Evolutionary conservation across 805 yeast genomes (phyloP), one percentile per base, ranked within the genome.

Genomic region (Ogataea trehalophila): DNA sequence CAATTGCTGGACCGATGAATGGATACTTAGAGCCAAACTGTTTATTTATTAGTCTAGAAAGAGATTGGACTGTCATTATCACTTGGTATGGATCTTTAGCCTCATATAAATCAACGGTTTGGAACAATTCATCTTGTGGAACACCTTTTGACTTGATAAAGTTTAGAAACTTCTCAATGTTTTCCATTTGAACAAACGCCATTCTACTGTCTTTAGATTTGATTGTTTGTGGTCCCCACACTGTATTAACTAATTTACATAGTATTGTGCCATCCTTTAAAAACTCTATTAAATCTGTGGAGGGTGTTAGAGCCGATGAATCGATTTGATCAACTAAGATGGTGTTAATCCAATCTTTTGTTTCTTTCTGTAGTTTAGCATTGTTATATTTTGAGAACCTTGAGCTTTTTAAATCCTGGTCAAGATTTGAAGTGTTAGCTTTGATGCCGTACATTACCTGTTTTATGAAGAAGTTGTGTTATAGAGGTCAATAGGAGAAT

Each of bases 131-230:
- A 60, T 86, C 90, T 54, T 85, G 85, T 6, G 90, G 87, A 2
- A 88, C 81, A 2, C 92, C 92, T 44, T 81, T 70, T 5, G 61
- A 45, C 52, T 81, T 77, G 43, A 89, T 81, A 46, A 83, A 79
- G 6, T 72, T 67, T 36, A 88, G 67, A 58, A 88, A 88, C 53
- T 79, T 78, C 43, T 88, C 80, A 33, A 88, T 87, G 58, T 87
- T 87, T 59, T 88, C 96, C 96, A 88, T 88, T 66, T 83, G 79
- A 15, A 81, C 77, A 62, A 87, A 88, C 2, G 95, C 92, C 83
- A 87, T 81, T 44, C 72, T 71, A 11, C 88, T 79, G 43, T 72
- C 72, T 60, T 84, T 87, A 61, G 65, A 81, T 51, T 73, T 77
- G 4, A 71, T 61, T 2, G 69, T 63, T 11, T 52, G 46, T 0